These are phyloP conservation scores for Toxoplasma gondii DNA, from an alignment of 169 alveolate genomes.

Conservation along the genomic window DNA sequence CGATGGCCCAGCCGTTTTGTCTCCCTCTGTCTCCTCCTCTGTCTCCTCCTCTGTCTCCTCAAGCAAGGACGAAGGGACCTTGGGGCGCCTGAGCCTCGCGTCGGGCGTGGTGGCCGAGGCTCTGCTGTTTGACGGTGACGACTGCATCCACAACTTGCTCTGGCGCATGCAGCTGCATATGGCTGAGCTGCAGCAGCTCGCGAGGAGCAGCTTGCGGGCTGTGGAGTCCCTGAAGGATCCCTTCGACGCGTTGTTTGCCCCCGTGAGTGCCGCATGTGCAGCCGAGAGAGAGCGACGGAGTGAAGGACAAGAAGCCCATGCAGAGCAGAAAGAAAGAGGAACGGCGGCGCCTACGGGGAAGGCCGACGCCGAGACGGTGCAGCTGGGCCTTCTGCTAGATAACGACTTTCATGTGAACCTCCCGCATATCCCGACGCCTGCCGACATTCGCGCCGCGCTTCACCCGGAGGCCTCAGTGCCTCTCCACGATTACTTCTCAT, in stretches of 20 bases:
- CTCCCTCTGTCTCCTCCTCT: background rate
- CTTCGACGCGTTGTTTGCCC: conserved; percentile 46
- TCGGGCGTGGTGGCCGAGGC: conserved; percentile 60
- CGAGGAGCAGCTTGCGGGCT: conserved; percentile 58
- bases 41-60: no score
- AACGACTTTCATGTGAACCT: background rate
- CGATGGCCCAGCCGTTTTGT: conserved; percentile 15
- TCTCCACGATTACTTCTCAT: background rate
- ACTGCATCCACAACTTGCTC: conserved; percentile 46
- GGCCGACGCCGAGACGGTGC: background rate
- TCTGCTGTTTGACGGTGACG: conserved; percentile 55
- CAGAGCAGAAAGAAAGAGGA: no score
- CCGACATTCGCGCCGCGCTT: background rate
- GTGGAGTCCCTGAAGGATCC: conserved; percentile 59
- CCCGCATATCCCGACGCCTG: background rate
- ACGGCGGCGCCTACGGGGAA: background rate
- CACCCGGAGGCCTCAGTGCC: background rate
- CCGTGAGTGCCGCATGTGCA: background rate
- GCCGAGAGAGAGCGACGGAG: background rate
- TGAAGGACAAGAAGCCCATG: background rate
- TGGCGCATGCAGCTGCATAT: conserved; percentile 63
- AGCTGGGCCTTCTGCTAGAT: background rate
- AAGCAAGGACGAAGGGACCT: background rate
- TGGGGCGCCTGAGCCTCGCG: background rate
- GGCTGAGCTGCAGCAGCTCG: conserved; percentile 68